Conservation (phyloP, 495 filamentous ascomycete genomes). For the Penicillium verhagenii region DNA sequence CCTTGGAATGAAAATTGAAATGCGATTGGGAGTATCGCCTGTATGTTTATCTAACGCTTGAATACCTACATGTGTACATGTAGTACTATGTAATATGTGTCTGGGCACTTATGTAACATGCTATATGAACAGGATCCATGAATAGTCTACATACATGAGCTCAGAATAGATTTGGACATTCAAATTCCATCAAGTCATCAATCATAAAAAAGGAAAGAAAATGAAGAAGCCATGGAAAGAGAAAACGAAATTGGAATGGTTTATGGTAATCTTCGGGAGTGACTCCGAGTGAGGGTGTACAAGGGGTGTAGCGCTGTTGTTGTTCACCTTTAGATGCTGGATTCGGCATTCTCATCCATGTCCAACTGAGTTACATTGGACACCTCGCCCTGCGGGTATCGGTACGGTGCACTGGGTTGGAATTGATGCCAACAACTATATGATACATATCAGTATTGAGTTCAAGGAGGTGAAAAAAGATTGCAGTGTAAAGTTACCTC, state of each 20-base stretch:
- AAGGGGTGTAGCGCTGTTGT: not conserved
- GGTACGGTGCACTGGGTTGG: conserved; percentile 50
- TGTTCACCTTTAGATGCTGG: not conserved
- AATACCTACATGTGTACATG: no score
- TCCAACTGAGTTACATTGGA: conserved; percentile 25
- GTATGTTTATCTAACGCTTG: no score
- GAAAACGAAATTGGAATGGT: no score
- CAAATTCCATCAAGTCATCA: conserved; percentile 4
- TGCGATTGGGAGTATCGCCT: no score
- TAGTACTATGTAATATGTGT: no score
- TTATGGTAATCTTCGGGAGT: no score
- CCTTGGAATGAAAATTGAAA: no score
- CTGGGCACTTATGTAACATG: no score
- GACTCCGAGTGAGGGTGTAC: no score
- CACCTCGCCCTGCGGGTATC: conserved; percentile 36
- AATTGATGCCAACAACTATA: conserved; percentile 74
- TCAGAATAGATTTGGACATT: not conserved
- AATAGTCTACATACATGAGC: no score
- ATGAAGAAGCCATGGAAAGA: no score
- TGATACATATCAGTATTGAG: conserved; percentile 6
- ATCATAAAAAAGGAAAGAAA: conserved; percentile 3
- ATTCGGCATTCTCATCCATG: conserved; percentile 15
- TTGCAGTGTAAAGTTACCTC: conserved; percentile 42
- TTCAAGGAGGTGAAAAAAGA: not conserved
- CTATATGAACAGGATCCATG: no score